These are phyloP conservation scores for Phytophthora pinifolia DNA, from an alignment of 352 stramenopile genomes.

Conservation along the genomic window DNA sequence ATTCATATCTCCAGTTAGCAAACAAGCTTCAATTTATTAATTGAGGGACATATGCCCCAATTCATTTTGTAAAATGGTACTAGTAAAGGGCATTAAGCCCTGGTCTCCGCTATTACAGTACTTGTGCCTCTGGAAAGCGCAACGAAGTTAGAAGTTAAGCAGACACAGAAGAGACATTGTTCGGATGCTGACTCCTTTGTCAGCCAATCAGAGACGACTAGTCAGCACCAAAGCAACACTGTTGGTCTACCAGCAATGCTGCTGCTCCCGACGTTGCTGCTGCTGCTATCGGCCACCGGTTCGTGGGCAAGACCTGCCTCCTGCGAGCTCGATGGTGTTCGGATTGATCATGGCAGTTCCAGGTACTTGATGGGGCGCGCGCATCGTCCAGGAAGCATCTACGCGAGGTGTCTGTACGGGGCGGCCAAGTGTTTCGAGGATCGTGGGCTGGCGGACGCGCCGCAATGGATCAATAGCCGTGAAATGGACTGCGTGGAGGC, in stretches of 20 bases:
- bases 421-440: conserved; percentile 60
- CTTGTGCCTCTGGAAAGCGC: too few species aligned
- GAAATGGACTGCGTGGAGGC: conserved; percentile 37
- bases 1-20: too few species aligned
- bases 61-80: too few species aligned
- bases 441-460: conserved; percentile 59
- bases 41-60: too few species aligned
- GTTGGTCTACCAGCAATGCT: conserved; percentile 18
- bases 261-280: conserved; percentile 10
- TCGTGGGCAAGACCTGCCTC: conserved; percentile 13
- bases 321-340: conserved; percentile 48
- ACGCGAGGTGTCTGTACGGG: conserved; percentile 47
- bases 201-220: conserved; percentile 27
- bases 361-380: conserved; percentile 52
- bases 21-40: too few species aligned
- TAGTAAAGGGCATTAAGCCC: too few species aligned
- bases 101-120: too few species aligned
- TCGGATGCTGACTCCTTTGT: conserved; percentile 13
- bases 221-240: conserved; percentile 17
- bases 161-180: too few species aligned
- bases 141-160: too few species aligned
- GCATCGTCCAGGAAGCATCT: conserved; percentile 54
- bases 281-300: conserved; percentile 14
- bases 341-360: conserved; percentile 43
- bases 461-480: conserved; percentile 38